Base-by-base conservation (phyloP, 495 filamentous ascomycete species). In the Aspergillus kassunensis region DNA sequence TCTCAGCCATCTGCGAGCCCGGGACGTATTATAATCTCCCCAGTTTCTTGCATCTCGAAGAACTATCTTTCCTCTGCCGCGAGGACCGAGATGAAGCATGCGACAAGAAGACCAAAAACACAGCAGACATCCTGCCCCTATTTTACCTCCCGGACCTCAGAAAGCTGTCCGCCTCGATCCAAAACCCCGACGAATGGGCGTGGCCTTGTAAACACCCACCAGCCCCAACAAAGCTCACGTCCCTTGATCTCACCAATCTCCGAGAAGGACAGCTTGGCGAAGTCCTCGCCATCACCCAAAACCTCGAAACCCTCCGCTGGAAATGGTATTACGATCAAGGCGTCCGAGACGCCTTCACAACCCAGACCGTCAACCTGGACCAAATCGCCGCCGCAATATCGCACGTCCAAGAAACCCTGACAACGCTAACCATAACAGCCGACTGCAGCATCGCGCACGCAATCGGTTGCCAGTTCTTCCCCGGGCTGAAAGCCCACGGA, bases 111-210 rank as follows among this genome's bases (percentile, higher is more conserved):
- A 42, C 44, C 44, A 60, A 47, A 39, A 57, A 59, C 29, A 63
- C 56, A 0, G 53, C 31, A 15, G 55, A 55, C 33, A 15, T 55
- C 49, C 30, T 63, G 11, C 50, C 56, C 13, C 45, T 59, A 23
- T 51, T 63, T 31, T 59, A 63, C 44, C 46, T 62, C 30, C 56
- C 56, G 12, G 49, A 42, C 31, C 10, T 62, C 34, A 31, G 49
- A 45, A 44, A 25, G 23, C 13, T 62, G 16, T 52, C 44, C n/a
- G 42, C 48, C 44, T 50, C 49, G 25, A 51, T 62, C 29, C 48
- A 62, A 15, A 62, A 53, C 33, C 55, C 55, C 12, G 16, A n/a
- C 24, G 29, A 25, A 19, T 57, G 47, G 11, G 16, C 42, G 31
- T 62, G 59, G 59, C 59, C 55, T 19, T 31, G 12, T 25, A 3